Percentiles rank a stretch among this genome's conserved stretches.
These are phyloP conservation scores for Xylariaceae sp. DNA, from an alignment of 2,329 filamentous ascomycete species.

Conservation along the genomic window DNA sequence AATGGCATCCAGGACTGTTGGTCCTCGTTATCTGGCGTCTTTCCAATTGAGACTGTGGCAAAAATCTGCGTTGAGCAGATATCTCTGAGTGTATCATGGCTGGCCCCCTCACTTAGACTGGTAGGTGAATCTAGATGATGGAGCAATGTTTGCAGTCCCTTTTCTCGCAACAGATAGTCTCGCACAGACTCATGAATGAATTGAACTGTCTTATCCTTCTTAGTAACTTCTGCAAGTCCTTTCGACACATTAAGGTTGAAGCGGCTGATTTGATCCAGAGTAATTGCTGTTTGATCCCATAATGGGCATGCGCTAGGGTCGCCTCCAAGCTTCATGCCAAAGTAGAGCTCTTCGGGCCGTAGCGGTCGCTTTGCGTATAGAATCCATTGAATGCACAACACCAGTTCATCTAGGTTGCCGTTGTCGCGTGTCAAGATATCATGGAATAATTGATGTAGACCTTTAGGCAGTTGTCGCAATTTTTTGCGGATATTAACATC, in stretches of 20 bases:
- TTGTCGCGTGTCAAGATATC: constrained; percentile 56
- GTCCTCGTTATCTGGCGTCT: constrained; percentile 16
- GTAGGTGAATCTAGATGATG: constrained; percentile 16
- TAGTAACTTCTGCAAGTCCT: constrained; percentile 54
- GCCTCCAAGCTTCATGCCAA: constrained; percentile 44
- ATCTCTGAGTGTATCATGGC: constrained; percentile 53
- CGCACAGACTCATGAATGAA: constrained; percentile 60
- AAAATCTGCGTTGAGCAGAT: constrained; percentile 51
- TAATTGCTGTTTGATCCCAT: constrained; percentile 32
- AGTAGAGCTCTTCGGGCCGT: constrained; percentile 51
- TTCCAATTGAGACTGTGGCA: constrained; percentile 1
- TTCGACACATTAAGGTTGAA: constrained; percentile 54
- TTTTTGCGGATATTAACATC: constrained; percentile 33
- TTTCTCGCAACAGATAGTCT: constrained; percentile 52
- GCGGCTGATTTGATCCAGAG: constrained; percentile 34
- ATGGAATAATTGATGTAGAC: constrained; percentile 55
- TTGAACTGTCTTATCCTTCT: constrained; percentile 46
- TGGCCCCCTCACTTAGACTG: constrained; percentile 38
- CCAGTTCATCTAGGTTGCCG: constrained; percentile 47
- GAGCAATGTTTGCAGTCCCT: constrained; percentile 33
- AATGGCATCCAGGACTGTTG: constrained; percentile 46
- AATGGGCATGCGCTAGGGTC: constrained; percentile 25
- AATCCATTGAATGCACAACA: constrained; percentile 59
- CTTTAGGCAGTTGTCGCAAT: constrained; percentile 45
- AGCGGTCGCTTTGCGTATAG: constrained; percentile 55